Conservation (phyloP, 768 basidiomycete species). For the Phlebiopsis gigantea region DNA sequence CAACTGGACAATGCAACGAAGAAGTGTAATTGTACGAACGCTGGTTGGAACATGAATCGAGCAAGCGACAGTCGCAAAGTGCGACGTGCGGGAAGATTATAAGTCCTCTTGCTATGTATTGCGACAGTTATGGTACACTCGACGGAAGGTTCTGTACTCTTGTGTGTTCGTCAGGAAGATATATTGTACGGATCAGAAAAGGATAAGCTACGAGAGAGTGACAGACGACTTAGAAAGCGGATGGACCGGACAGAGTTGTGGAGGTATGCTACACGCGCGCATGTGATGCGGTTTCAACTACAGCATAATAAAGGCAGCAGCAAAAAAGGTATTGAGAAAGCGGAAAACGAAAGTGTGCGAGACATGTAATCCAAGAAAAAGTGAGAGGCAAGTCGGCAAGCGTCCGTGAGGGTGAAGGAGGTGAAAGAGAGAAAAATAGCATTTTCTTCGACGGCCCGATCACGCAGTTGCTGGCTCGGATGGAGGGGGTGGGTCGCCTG, state of each 20-base stretch:
- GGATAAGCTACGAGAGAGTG: not conserved
- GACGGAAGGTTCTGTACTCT: not conserved
- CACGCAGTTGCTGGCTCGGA: not conserved
- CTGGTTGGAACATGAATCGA: too few species aligned
- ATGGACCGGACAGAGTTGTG: not conserved
- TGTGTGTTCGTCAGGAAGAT: not conserved
- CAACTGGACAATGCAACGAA: not conserved
- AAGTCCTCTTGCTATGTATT: not conserved
- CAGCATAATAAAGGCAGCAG: slow-evolving; percentile 6
- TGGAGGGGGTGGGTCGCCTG: not conserved
- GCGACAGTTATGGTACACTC: slow-evolving; percentile 4
- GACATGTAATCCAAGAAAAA: not conserved
- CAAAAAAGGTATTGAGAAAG: too few species aligned
- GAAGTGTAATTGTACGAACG: not conserved
- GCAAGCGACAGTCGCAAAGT: not conserved
- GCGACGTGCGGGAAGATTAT: not conserved
- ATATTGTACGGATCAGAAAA: not conserved
- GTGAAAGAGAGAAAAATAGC: not conserved
- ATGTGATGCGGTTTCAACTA: slow-evolving; percentile 10
- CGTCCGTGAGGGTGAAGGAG: slow-evolving; percentile 1
- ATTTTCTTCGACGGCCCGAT: not conserved
- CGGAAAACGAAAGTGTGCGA: slow-evolving; percentile 9
- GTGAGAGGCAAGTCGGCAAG: not conserved
- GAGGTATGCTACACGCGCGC: slow-evolving; percentile 2
- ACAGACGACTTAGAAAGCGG: not conserved